Percentiles rank a stretch among this genome's conserved stretches.
Evolutionary conservation across 2,329 filamentous ascomycete genomes (phyloP).

Genomic region (Blastomyces silverae): DNA sequence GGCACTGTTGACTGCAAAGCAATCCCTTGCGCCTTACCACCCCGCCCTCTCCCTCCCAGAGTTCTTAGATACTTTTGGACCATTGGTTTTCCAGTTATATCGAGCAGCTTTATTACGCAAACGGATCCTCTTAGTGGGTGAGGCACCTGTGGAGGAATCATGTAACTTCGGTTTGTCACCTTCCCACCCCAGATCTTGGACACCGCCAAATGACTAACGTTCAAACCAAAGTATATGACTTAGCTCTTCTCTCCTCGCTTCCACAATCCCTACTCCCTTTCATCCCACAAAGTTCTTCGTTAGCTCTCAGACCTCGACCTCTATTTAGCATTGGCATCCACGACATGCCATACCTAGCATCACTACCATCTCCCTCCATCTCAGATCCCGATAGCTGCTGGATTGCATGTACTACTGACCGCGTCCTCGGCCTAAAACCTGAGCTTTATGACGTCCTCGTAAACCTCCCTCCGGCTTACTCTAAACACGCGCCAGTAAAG

Average conservation of each 20-base stretch:
- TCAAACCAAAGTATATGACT: slow-evolving; percentile 65
- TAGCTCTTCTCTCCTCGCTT: slow-evolving; percentile 87
- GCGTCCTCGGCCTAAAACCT: slow-evolving; percentile 78
- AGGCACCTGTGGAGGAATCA: slow-evolving; percentile 73
- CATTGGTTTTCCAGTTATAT: slow-evolving; percentile 84
- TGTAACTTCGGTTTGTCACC: slow-evolving; percentile 73
- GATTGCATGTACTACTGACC: slow-evolving; percentile 94
- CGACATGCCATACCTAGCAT: slow-evolving; percentile 74
- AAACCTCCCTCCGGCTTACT: slow-evolving; percentile 62
- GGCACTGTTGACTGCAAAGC: slow-evolving; percentile 36
- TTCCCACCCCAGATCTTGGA: neutral
- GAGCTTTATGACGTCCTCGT: slow-evolving; percentile 85
- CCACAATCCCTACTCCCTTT: slow-evolving; percentile 65
- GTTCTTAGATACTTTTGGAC: slow-evolving; percentile 77
- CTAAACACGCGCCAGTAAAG: slow-evolving; percentile 52
- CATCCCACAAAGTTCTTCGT: slow-evolving; percentile 56
- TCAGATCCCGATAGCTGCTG: slow-evolving; percentile 56
- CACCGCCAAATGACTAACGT: slow-evolving; percentile 22
- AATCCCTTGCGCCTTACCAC: slow-evolving; percentile 69
- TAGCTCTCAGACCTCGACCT: slow-evolving; percentile 61
- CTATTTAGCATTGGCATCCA: slow-evolving; percentile 93
- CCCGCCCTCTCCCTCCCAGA: slow-evolving; percentile 75
- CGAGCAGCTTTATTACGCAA: slow-evolving; percentile 79
- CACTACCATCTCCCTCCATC: slow-evolving; percentile 49
- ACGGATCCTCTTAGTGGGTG: slow-evolving; percentile 77